Conservation (phyloP, 345 rosid species). For the Salix viminalis region DNA sequence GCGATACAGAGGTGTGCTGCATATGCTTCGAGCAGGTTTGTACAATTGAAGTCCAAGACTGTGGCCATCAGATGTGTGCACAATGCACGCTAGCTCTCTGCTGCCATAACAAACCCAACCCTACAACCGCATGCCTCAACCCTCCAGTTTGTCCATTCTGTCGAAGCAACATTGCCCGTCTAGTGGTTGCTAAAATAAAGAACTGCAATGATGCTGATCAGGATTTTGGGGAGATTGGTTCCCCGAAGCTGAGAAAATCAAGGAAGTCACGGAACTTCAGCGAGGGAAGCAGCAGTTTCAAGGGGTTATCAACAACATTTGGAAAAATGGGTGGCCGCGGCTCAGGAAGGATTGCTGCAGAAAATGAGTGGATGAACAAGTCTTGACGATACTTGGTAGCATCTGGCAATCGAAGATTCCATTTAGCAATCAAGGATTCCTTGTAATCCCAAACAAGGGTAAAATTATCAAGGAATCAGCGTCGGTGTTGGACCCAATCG, state of each 20-base stretch:
- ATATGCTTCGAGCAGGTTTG: constrained; percentile 97
- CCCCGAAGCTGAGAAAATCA: constrained; percentile 58
- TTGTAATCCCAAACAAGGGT: constrained; percentile 1
- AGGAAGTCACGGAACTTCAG: constrained; percentile 64
- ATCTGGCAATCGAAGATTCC: constrained; percentile 34
- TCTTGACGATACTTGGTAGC: constrained; percentile 25
- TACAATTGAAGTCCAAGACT: constrained; percentile 82
- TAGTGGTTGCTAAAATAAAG: constrained; percentile 62
- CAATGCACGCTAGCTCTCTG: constrained; percentile 94
- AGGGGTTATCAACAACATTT: constrained; percentile 65
- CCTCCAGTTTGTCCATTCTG: constrained; percentile 98
- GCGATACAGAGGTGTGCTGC: constrained; percentile 80
- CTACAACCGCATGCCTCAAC: constrained; percentile 55
- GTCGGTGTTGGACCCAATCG: constrained; percentile 28
- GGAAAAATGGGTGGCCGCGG: constrained; percentile 66
- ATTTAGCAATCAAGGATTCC: constrained; percentile 21
- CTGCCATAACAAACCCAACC: constrained; percentile 97
- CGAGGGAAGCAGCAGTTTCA: constrained; percentile 96
- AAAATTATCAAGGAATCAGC: constrained; percentile 13
- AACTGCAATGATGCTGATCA: constrained; percentile 42
- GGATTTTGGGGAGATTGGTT: constrained; percentile 45
- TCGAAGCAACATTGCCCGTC: constrained; percentile 64
- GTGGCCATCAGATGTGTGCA: constrained; percentile 99
- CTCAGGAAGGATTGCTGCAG: constrained; percentile 67
- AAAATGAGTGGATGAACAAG: constrained; percentile 58